phyloP scores from a whole-genome alignment of 2,329 filamentous ascomycete species.

The Keithomyces neogunnii region DNA sequence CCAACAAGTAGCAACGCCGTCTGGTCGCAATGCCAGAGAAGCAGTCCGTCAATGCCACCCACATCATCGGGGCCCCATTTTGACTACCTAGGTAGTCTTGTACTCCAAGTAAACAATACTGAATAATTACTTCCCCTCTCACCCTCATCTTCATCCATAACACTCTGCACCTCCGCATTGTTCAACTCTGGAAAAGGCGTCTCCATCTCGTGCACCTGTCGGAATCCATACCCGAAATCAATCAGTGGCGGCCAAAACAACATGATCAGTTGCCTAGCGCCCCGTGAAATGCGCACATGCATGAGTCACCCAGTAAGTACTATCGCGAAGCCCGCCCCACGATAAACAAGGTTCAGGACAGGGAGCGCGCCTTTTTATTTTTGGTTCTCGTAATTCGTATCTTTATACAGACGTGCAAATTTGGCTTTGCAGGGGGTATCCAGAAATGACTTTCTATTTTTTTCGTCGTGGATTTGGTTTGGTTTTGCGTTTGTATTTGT shows the following conservation, averaged over 20 bases:
- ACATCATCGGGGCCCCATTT: neutral
- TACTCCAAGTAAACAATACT: neutral
- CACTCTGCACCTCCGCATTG: neutral
- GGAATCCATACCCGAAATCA: neutral
- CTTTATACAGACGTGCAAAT: slow-evolving; percentile 6
- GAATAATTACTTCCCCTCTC: neutral
- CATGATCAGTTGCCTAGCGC: neutral
- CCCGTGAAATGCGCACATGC: slow-evolving; percentile 1
- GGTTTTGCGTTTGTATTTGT: neutral
- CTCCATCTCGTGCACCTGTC: neutral
- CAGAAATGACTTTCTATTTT: slow-evolving; percentile 3
- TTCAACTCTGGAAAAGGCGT: neutral
- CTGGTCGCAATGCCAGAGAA: neutral
- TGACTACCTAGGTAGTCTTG: neutral
- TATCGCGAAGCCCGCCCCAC: slow-evolving; percentile 1
- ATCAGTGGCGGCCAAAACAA: neutral
- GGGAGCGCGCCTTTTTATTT: slow-evolving; percentile 1
- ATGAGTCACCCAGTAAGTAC: neutral
- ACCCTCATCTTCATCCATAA: neutral
- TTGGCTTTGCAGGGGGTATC: slow-evolving; percentile 2
- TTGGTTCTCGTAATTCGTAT: slow-evolving; percentile 5
- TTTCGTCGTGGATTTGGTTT: neutral
- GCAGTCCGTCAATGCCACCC: neutral
- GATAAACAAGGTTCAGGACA: neutral
- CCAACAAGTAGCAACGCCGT: neutral